These are phyloP conservation scores for Kodamaea hsintzibuensis DNA, from an alignment of 805 yeast species.

Conservation along the genomic window DNA sequence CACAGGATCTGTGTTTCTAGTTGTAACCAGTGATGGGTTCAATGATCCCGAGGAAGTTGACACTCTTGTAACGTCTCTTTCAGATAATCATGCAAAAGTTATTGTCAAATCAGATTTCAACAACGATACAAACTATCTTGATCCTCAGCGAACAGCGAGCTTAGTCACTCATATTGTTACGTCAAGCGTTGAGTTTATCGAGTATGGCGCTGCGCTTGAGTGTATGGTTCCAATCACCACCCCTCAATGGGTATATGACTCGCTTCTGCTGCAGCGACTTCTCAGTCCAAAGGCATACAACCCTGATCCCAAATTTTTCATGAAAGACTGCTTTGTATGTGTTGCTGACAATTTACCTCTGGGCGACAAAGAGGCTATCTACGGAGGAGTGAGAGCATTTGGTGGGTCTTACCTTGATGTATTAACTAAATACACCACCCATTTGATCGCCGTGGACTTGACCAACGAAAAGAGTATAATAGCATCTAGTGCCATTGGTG, in stretches of 20 bases:
- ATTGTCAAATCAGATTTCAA: constrained; percentile 20
- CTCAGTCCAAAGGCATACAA: constrained; percentile 60
- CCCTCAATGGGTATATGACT: constrained; percentile 58
- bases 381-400: constrained; percentile 65
- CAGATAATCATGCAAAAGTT: constrained; percentile 23
- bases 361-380: constrained; percentile 65
- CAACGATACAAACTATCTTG: constrained; percentile 20
- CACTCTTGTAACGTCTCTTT: constrained; percentile 15
- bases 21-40: constrained; percentile 20
- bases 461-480: constrained; percentile 59
- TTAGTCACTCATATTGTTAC: constrained; percentile 53
- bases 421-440: constrained; percentile 74
- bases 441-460: constrained; percentile 59
- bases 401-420: constrained; percentile 75
- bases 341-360: constrained; percentile 55
- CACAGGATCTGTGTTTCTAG: constrained; percentile 19
- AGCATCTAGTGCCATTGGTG: constrained; percentile 42
- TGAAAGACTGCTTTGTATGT: constrained; percentile 63
- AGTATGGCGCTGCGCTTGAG: constrained; percentile 45
- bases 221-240: constrained; percentile 67
- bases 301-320: constrained; percentile 68
- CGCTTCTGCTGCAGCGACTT: constrained; percentile 40
- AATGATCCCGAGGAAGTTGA: constrained; percentile 14
- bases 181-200: constrained; percentile 51
- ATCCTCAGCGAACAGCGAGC: not conserved